These are phyloP conservation scores for Triglochin maritima DNA, from an alignment of 106 monocot species.

Conservation along the genomic window DNA sequence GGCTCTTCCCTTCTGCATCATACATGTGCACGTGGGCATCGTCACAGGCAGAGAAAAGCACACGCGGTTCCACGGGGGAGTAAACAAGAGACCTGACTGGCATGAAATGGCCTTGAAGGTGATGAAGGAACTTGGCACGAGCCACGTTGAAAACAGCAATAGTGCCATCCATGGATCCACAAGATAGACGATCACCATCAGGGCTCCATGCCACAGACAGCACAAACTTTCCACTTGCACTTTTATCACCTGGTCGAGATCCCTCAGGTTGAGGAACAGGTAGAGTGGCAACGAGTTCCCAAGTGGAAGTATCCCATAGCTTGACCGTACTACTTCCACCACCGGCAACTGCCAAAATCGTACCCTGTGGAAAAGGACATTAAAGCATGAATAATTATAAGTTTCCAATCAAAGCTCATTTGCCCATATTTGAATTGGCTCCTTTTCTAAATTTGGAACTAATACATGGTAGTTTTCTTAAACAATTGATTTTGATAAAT, in stretches of 20 bases:
- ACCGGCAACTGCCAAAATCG: slow-evolving; percentile 79
- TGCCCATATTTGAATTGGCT: too few species aligned
- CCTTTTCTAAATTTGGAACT: too few species aligned
- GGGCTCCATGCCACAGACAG: slow-evolving; percentile 97
- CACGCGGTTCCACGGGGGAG: slow-evolving; percentile 70
- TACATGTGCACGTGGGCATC: slow-evolving; percentile 84
- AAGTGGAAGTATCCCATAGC: slow-evolving; percentile 90
- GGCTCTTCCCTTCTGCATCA: slow-evolving; percentile 70
- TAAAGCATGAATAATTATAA: not conserved
- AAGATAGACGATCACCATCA: slow-evolving; percentile 67
- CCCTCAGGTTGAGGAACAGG: slow-evolving; percentile 57
- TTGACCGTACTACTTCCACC: slow-evolving; percentile 81
- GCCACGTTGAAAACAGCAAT: slow-evolving; percentile 67
- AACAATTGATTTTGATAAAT: too few species aligned
- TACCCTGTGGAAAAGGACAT: slow-evolving; percentile 35
- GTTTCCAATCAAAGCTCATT: not conserved
- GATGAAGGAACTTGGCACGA: slow-evolving; percentile 78
- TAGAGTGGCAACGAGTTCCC: slow-evolving; percentile 56
- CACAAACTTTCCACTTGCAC: slow-evolving; percentile 59
- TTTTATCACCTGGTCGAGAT: slow-evolving; percentile 37
- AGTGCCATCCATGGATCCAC: slow-evolving; percentile 81
- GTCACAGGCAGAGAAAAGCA: slow-evolving; percentile 82
- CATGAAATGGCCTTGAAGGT: slow-evolving; percentile 87
- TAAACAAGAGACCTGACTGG: slow-evolving; percentile 77
- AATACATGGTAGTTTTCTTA: too few species aligned